Evolutionary conservation across 2,329 filamentous ascomycete genomes (phyloP), one percentile per base, ranked within the genome.

Genomic region (Fusarium lateritium): DNA sequence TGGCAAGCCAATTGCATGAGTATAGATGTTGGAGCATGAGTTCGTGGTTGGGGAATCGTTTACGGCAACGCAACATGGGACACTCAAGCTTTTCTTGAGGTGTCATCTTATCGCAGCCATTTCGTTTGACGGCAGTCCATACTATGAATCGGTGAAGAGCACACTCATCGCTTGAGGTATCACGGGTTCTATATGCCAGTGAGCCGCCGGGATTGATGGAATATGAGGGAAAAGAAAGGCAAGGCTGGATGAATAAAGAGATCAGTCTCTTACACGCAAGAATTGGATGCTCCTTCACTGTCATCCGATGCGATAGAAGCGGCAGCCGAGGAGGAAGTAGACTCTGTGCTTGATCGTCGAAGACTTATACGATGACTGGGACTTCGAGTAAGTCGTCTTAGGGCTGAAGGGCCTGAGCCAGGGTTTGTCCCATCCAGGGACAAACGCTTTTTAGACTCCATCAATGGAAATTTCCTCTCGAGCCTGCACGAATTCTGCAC

Each of bases 71-170:
- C 39, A 87, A 73, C 64, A 88, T 76, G 17, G 86, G 86, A 62
- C 86, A 88, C 67, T 83, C 82, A 39, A 85, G 77, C 58, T 80
- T 83, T 66, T 87, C 83, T 69, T 80, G 80, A 24, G 79, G 73
- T 10, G 81, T 82, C 80, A 87, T 85, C 54, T 79, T 81, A 42
- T 75, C 65, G 54, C 81, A 85, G 31, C 78, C 80, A 76, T 87
- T 88, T 70, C 85, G 84, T 74, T 85, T 84, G 66, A 87, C 80
- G 45, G 86, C 86, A 34, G 82, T 83, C 86, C 86, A 88, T 52
- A 85, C 84, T 69, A 88, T 83, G 76, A 88, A 88, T 59, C 83
- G 79, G 70, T 87, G 81, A 44, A 84, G 79, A 21, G 83, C 83
- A 72, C 86, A 87, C 70, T 86, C 84, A 62, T 86, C 81, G 31